Evolutionary conservation across 371 early-diverging fungal genomes (phyloP), one percentile per base, ranked within the genome.

Genomic region (Mortierella sp.): DNA sequence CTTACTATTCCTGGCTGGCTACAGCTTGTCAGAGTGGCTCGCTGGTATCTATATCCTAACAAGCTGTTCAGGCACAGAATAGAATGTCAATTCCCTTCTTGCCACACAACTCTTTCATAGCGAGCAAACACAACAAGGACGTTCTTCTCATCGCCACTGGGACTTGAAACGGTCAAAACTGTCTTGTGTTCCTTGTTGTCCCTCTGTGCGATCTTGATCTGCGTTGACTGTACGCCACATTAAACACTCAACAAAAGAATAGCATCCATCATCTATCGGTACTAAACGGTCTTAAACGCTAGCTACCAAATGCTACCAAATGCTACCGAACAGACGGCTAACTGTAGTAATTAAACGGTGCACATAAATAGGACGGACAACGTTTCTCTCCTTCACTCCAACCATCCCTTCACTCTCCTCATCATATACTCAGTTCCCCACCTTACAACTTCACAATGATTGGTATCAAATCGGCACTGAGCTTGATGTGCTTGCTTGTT

Each of bases 401-500:
- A 42, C 3, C 19, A 31, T 42, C 54, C 19, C 21, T 24, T 38
- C 38, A 38, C 38, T 21, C 19, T 19, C 28, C 16, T 60, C 13
- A 24, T 70, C 58, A 38, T n/a, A 34, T 71, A 10, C 54, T 70
- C 26, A 11, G 34, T 34, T 60, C 31, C 2, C 26, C 44, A 47
- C 11, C 48, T 14, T 65, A 16, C 45, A 71, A 13, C 21, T n/a
- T 24, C 70, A n/a, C 24, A 38, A 83, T 83, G 83, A 48, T 73
- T n/a, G 38, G 45, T 14, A 26, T 71, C 34, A 77, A 60, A 63
- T 54, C 80, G 24, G 65, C 48, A 34, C 38, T 83, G 31, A 54
- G 77, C 54, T 45, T 78, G 44, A 50, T 80, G 16, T 84, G 79
- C 71, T 47, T 83, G 14, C 21, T 74, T 0, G n/a, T 76, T 13